A percentile compares a stretch with the other conserved stretches of the same genome.
Evolutionary conservation across 2,329 filamentous ascomycete species (phyloP).

Genomic region (Penicillium polonicum): DNA sequence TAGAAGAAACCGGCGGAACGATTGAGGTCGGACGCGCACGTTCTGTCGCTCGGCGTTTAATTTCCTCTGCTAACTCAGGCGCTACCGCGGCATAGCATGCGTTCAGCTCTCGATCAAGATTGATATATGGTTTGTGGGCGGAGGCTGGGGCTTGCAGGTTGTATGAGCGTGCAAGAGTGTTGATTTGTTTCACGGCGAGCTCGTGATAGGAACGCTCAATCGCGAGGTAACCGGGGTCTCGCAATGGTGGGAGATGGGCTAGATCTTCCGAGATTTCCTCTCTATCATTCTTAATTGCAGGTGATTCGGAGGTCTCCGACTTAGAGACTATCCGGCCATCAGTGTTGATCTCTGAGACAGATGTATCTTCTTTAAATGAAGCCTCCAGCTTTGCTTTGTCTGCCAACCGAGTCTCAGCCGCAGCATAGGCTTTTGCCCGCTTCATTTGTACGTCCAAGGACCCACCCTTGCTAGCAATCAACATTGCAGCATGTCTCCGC

Average conservation of each 20-base stretch:
- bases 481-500: constrained; percentile 75
- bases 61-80: constrained; percentile 68
- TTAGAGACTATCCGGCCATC: constrained; percentile 27
- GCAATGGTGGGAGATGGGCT: constrained; percentile 62
- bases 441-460: constrained; percentile 69
- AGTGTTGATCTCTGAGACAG: constrained; percentile 21
- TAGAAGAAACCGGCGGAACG: constrained; percentile 36
- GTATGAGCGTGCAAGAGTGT: constrained; percentile 78
- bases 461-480: constrained; percentile 76
- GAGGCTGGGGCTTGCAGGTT: constrained; percentile 92
- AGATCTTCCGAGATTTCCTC: constrained; percentile 20
- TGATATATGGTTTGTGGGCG: constrained; percentile 90
- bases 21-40: constrained; percentile 40
- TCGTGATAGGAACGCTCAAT: constrained; percentile 73
- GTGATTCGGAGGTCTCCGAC: background rate
- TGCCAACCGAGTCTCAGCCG: constrained; percentile 60
- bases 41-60: constrained; percentile 64
- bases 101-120: constrained; percentile 74
- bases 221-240: constrained; percentile 73
- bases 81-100: constrained; percentile 85
- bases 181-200: constrained; percentile 74
- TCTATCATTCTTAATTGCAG: background rate
- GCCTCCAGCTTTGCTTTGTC: constrained; percentile 27
- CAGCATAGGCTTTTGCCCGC: constrained; percentile 70
- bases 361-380: constrained; percentile 18